Evolutionary conservation across 768 basidiomycete species (phyloP).

Genomic region (Galerina sulciceps): DNA sequence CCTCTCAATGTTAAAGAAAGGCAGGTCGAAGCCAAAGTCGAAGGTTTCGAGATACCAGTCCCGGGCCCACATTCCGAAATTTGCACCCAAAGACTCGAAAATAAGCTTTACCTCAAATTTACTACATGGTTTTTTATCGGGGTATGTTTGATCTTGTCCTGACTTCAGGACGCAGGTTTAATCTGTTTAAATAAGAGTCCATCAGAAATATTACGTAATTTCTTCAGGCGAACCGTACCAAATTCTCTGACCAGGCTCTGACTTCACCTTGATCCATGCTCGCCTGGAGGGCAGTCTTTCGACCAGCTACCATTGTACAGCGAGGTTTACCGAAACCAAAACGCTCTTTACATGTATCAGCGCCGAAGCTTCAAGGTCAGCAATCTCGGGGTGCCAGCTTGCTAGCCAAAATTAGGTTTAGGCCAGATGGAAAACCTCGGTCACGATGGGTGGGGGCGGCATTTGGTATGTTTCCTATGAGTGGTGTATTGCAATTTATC

Average conservation of each 20-base stretch:
- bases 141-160: too few species aligned
- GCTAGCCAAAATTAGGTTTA: conserved; percentile 33
- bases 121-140: too few species aligned
- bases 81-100: too few species aligned
- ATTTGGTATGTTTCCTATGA: conserved; percentile 25
- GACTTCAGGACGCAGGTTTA: too few species aligned
- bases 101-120: too few species aligned
- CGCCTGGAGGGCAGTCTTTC: conserved; percentile 30
- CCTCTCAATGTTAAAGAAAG: too few species aligned
- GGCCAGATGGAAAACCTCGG: conserved; percentile 39
- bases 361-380: conserved; percentile 11
- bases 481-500: background rate
- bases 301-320: conserved; percentile 25
- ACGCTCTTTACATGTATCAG: conserved; percentile 14
- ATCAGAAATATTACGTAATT: conserved; percentile 1
- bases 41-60: too few species aligned
- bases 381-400: conserved; percentile 25
- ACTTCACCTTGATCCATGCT: conserved; percentile 31
- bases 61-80: too few species aligned
- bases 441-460: conserved; percentile 36
- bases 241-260: background rate
- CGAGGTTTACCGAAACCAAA: conserved; percentile 18
- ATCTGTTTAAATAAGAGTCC: too few species aligned
- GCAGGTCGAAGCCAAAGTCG: too few species aligned
- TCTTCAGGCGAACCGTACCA: background rate